These are phyloP conservation scores for Pyricularia pennisetigena DNA, from an alignment of 2,329 filamentous ascomycete species.

Conservation along the genomic window DNA sequence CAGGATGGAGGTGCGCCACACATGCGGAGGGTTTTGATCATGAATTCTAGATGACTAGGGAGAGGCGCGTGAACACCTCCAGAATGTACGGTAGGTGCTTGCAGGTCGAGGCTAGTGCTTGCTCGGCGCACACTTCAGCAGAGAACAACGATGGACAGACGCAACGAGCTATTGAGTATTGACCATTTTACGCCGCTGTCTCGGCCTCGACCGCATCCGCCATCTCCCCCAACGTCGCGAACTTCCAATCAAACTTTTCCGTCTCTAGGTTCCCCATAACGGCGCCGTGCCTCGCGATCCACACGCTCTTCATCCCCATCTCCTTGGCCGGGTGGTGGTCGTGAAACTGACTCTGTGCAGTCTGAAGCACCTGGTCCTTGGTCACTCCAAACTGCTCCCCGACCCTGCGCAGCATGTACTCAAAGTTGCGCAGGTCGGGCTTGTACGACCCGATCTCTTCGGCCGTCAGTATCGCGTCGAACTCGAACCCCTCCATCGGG, in stretches of 20 bases:
- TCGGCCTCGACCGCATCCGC: constrained; percentile 43
- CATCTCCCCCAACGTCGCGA: constrained; percentile 48
- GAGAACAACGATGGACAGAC: too few relatives aligned
- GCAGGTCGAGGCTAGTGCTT: too few relatives aligned
- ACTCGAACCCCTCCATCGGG: constrained; percentile 34
- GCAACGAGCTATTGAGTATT: too few relatives aligned
- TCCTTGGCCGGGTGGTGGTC: constrained; percentile 57
- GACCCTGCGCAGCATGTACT: constrained; percentile 48
- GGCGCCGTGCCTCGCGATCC: constrained; percentile 43
- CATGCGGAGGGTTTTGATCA: neutral
- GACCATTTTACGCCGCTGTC: neutral
- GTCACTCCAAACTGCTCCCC: constrained; percentile 41
- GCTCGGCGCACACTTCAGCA: too few relatives aligned
- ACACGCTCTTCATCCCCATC: constrained; percentile 46
- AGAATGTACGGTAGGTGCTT: too few relatives aligned
- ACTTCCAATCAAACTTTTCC: constrained; percentile 42
- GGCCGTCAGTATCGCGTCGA: constrained; percentile 60
- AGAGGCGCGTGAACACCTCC: too few relatives aligned
- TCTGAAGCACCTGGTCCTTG: constrained; percentile 49
- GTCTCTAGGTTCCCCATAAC: constrained; percentile 31
- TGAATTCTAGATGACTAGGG: too few relatives aligned
- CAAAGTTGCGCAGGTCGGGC: constrained; percentile 54
- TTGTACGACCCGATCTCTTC: constrained; percentile 66
- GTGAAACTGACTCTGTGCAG: constrained; percentile 59
- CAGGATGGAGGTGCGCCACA: neutral